These are phyloP conservation scores for Flaveria sonorensis DNA, from an alignment of 129 eudicot species.

Conservation along the genomic window DNA sequence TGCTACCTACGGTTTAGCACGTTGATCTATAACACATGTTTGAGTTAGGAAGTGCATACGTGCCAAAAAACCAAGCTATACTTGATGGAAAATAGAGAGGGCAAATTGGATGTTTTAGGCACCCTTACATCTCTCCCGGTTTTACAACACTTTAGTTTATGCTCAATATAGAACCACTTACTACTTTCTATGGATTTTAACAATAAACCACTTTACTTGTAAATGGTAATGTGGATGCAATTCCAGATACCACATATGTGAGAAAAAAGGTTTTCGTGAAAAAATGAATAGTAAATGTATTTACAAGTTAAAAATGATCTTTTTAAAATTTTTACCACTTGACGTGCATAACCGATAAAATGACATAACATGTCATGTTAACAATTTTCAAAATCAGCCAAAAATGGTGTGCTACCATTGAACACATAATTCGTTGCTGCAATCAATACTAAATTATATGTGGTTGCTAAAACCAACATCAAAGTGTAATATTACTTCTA, in stretches of 20 bases:
- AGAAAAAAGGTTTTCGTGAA: background rate
- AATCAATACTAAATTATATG: background rate
- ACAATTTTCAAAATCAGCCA: background rate
- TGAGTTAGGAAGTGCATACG: background rate
- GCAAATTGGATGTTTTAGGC: background rate
- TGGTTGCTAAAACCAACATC: background rate
- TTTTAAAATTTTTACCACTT: background rate
- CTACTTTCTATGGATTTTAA: background rate
- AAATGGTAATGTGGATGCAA: background rate
- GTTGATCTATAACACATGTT: background rate
- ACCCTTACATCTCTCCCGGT: background rate
- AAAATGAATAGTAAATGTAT: background rate
- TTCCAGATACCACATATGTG: background rate
- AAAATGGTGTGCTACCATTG: background rate
- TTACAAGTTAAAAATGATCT: background rate
- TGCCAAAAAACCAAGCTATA: background rate
- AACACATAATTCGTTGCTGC: background rate
- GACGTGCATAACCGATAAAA: background rate
- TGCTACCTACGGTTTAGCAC: background rate
- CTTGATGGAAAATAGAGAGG: background rate
- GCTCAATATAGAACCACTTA: background rate
- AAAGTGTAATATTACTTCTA: background rate
- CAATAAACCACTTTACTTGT: background rate
- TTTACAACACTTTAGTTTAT: too few species aligned
- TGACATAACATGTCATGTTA: background rate